Evolutionary conservation across 768 basidiomycete genomes (phyloP).

Genomic region (Boletales sp.): DNA sequence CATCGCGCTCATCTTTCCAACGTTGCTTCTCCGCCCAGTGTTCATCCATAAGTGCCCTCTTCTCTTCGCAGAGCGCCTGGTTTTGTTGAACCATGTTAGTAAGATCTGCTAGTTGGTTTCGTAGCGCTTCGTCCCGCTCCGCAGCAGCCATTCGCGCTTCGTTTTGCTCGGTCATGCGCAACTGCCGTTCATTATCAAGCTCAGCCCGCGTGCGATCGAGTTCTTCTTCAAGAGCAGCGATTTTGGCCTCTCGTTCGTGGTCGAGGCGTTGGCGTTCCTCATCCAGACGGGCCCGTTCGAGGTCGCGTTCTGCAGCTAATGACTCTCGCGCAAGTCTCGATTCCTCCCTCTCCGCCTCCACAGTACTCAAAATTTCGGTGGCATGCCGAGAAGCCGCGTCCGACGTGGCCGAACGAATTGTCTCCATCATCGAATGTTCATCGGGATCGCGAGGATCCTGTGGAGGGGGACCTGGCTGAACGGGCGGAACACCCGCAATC

Average conservation of each 20-base stretch:
- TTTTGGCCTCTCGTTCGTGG: slow-evolving; percentile 53
- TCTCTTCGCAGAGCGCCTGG: slow-evolving; percentile 52
- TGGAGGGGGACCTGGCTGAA: slow-evolving; percentile 20
- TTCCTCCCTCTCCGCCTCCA: slow-evolving; percentile 59
- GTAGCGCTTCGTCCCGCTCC: slow-evolving; percentile 59
- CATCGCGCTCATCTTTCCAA: slow-evolving; percentile 58
- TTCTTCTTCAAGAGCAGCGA: slow-evolving; percentile 60
- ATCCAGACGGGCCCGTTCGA: slow-evolving; percentile 45
- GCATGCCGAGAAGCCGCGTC: slow-evolving; percentile 58
- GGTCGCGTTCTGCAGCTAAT: slow-evolving; percentile 52
- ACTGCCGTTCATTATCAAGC: slow-evolving; percentile 59
- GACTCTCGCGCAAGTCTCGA: slow-evolving; percentile 51
- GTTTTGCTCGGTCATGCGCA: slow-evolving; percentile 54
- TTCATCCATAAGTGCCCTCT: slow-evolving; percentile 57
- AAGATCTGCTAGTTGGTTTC: slow-evolving; percentile 64
- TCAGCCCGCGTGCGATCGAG: slow-evolving; percentile 54
- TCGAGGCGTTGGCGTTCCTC: slow-evolving; percentile 45
- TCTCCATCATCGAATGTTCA: slow-evolving; percentile 33
- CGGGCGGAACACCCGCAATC: slow-evolving; percentile 20
- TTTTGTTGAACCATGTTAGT: slow-evolving; percentile 72
- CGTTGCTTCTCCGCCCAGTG: slow-evolving; percentile 61
- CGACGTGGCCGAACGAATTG: slow-evolving; percentile 41
- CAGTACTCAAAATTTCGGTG: slow-evolving; percentile 54
- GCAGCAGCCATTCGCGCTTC: slow-evolving; percentile 59
- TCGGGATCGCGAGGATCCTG: slow-evolving; percentile 18